Evolutionary conservation across 176 grass and related monocot species (phyloP), one percentile per base, ranked within the genome.

Genomic region (Musa itinerans): DNA sequence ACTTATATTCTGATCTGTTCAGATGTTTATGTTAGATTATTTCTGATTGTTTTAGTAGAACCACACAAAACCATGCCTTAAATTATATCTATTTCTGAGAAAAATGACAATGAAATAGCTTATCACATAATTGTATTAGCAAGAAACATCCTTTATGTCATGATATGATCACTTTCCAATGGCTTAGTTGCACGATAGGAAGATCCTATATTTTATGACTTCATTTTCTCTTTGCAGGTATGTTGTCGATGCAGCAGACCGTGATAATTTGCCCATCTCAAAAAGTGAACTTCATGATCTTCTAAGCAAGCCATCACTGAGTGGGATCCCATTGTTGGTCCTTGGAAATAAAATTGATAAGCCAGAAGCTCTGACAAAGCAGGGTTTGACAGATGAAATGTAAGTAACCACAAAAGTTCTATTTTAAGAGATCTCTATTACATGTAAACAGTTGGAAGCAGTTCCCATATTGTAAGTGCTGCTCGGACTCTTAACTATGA

Each of bases 271-370:
- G 81, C 75, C 71, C 21, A 96, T 96, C 76, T 88, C 93, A 16
- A 96, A 96, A 76, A 85, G 83, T 55, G 93, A 96, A 78, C 86
- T 96, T 76, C 89, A 96, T 85, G 93, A 96, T 71, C 89, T 96
- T 48, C 69, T 96, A 76, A 89, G 78, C 89, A 96, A 96, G 53
- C 76, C 81, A 71, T 96, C 93, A 84, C 80, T 96, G 73, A 83
- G 78, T 12, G 83, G 89, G 52, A 96, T 90, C 73, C 93, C 93
- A 0, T 83, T 96, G 76, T 68, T 96, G 73, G 87, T 96, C 81
- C 84, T 96, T 50, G 93, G 93, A 66, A 96, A 96, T 65, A 96
- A 96, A 86, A 84, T 86, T 69, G 93, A 96, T 34, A 96, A 90
- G 50, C 65, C 81, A 66, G 93, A 96, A 81, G 83, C 93, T 88